Percentiles rank a stretch among this genome's conserved stretches.
These are phyloP conservation scores for Hanseniaspora valbyensis DNA, from an alignment of 805 yeast species.

Conservation along the genomic window DNA sequence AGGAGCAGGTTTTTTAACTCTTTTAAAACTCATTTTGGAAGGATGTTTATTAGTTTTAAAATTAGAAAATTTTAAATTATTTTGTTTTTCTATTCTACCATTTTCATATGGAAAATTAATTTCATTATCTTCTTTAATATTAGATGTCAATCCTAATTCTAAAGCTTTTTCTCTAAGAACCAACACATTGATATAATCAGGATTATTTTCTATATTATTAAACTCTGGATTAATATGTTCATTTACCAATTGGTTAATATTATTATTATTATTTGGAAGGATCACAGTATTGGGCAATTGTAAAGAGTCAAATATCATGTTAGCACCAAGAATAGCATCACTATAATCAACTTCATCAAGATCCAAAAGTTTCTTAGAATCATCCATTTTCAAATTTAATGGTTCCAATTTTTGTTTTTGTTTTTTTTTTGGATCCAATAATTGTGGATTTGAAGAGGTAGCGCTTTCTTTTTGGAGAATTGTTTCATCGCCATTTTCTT, in stretches of 20 bases:
- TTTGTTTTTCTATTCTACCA: background rate
- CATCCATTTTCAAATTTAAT: background rate
- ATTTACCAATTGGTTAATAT: background rate
- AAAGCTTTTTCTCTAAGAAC: conserved; percentile 1
- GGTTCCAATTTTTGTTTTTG: background rate
- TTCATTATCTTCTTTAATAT: background rate
- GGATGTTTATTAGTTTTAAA: too few species aligned
- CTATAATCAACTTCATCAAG: conserved; percentile 2
- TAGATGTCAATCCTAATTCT: background rate
- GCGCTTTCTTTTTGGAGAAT: background rate
- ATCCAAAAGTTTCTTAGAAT: background rate
- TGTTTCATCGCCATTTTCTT: too few species aligned
- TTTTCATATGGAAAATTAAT: background rate
- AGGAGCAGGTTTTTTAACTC: conserved; percentile 9
- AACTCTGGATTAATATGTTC: too few species aligned
- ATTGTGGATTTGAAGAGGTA: background rate
- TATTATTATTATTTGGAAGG: background rate
- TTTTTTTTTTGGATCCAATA: background rate
- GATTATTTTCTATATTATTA: background rate
- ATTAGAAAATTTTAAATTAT: too few species aligned
- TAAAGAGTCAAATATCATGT: background rate
- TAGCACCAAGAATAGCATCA: conserved; percentile 1
- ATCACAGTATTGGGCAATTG: background rate
- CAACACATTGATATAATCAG: background rate
- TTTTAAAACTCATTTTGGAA: background rate